Percentiles rank a stretch among this genome's conserved stretches.
Conservation (phyloP, 192 early-diverging fungal species). For the Phlyctochytrium planicorne region DNA sequence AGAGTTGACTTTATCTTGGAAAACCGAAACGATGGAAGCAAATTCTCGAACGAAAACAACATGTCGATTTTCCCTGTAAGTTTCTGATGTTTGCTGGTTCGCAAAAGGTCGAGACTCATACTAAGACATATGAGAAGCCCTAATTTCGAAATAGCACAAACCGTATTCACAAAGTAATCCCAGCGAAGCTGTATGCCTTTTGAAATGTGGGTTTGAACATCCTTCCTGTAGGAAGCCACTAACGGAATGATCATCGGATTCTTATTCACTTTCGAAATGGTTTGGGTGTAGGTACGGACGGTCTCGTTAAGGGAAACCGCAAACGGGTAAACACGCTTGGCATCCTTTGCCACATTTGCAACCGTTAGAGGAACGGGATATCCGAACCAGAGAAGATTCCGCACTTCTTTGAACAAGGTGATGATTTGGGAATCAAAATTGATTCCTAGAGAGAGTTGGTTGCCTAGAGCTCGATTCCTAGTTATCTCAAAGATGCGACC, state of each 20-base stretch:
- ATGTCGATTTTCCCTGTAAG: constrained; percentile 76
- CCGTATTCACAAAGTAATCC: constrained; percentile 90
- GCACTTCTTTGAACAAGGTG: constrained; percentile 98
- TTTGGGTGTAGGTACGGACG: constrained; percentile 87
- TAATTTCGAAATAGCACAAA: constrained; percentile 29
- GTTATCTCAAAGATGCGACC: constrained; percentile 91
- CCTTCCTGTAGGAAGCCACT: constrained; percentile 91
- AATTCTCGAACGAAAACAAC: constrained; percentile 95
- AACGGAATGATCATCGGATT: constrained; percentile 75
- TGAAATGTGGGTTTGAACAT: constrained; percentile 84
- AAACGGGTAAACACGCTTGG: constrained; percentile 96
- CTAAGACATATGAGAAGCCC: constrained; percentile 10
- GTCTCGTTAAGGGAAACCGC: constrained; percentile 96
- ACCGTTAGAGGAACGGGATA: constrained; percentile 92
- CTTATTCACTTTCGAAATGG: constrained; percentile 72
- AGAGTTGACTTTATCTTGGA: constrained; percentile 92
- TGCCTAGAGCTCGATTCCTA: constrained; percentile 63
- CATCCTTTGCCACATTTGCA: constrained; percentile 88
- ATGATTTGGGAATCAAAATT: constrained; percentile 96
- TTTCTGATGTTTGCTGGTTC: constrained; percentile 30
- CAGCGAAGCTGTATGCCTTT: constrained; percentile 75
- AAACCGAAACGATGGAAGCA: constrained; percentile 81
- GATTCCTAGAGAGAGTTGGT: constrained; percentile 70
- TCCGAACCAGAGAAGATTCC: constrained; percentile 93
- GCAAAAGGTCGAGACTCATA: constrained; percentile 49